Conservation (phyloP, 2,329 filamentous ascomycete species). For the Colletotrichum gigasporum region DNA sequence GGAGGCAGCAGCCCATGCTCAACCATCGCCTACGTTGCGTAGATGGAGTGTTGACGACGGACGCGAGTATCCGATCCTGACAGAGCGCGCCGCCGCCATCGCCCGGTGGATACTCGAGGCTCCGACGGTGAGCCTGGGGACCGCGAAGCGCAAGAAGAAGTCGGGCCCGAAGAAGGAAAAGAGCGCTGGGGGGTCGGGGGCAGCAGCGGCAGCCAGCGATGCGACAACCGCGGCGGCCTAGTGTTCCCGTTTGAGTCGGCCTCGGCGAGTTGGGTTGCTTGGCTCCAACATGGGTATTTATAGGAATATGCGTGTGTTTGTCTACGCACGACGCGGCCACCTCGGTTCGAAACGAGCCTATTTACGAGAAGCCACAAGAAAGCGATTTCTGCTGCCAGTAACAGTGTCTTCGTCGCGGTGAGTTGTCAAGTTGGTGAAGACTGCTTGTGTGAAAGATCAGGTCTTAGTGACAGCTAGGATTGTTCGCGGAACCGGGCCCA, state of each 20-base stretch:
- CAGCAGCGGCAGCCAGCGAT: background rate
- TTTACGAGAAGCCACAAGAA: no score
- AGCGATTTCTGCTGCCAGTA: no score
- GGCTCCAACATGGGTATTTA: no score
- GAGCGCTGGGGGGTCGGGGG: background rate
- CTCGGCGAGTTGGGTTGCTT: background rate
- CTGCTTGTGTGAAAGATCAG: no score
- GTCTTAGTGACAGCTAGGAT: no score
- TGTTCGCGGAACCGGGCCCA: no score
- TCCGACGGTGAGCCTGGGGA: constrained; percentile 49
- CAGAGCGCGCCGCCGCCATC: constrained; percentile 75
- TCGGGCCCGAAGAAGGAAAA: constrained; percentile 2
- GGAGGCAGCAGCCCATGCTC: constrained; percentile 11
- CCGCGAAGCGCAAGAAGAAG: constrained; percentile 50
- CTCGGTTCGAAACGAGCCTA: no score
- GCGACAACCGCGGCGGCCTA: constrained; percentile 1
- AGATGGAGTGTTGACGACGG: constrained; percentile 72
- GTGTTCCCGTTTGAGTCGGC: background rate
- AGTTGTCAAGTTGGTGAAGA: no score
- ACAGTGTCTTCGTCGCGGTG: no score
- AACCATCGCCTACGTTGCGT: constrained; percentile 46
- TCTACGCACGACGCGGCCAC: no score
- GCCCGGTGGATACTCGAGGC: constrained; percentile 75
- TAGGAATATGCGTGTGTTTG: no score
- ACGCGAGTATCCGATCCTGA: constrained; percentile 75